These are phyloP conservation scores for Trifolium dubium DNA, from an alignment of 306 rosid species.

Conservation along the genomic window DNA sequence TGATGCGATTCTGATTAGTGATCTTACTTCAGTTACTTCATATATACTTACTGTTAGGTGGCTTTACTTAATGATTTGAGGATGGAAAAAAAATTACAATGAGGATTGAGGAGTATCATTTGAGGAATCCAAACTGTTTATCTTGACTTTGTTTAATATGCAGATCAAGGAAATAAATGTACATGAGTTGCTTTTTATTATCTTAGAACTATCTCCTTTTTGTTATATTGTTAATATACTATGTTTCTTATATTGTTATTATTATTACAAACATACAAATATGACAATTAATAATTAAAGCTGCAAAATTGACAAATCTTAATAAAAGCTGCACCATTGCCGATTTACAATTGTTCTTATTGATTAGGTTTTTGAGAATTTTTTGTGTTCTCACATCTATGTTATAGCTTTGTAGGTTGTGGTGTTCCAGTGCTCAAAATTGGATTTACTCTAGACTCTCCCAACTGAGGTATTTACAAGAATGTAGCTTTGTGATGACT, in stretches of 20 bases:
- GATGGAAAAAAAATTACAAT: no score
- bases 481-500: no score
- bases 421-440: slow-evolving; percentile 75
- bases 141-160: slow-evolving; percentile 20
- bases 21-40: slow-evolving; percentile 64
- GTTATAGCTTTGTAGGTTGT: slow-evolving; percentile 31
- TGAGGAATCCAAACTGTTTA: slow-evolving; percentile 32
- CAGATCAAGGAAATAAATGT: slow-evolving; percentile 36
- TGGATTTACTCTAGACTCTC: no score
- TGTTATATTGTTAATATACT: no score
- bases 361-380: background rate
- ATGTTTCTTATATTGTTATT: no score
- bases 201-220: no score
- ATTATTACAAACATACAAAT: no score
- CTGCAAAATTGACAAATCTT: no score
- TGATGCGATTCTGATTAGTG: slow-evolving; percentile 54
- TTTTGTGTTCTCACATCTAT: background rate
- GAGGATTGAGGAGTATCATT: background rate
- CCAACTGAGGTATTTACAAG: no score
- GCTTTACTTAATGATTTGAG: slow-evolving; percentile 15
- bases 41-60: slow-evolving; percentile 51
- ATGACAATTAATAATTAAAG: no score
- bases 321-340: no score
- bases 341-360: slow-evolving; percentile 7
- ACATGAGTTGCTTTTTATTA: slow-evolving; percentile 23